These are phyloP conservation scores for Lasiosphaeria miniovina DNA, from an alignment of 495 filamentous ascomycete genomes.

Conservation along the genomic window DNA sequence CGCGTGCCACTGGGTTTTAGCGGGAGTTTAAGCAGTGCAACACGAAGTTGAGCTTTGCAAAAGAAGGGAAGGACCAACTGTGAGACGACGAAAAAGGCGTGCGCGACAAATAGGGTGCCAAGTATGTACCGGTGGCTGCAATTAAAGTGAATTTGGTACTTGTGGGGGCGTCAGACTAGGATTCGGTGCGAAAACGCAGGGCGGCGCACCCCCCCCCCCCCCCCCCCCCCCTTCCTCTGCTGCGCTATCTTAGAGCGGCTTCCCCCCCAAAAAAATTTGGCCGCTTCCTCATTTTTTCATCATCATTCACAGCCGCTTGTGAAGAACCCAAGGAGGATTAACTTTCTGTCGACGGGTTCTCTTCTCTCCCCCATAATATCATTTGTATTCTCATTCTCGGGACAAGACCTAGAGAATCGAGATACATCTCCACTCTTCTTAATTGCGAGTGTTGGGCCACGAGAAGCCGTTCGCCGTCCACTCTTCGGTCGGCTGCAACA, in stretches of 20 bases:
- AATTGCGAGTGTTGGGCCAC: constrained; percentile 20
- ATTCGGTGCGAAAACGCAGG: constrained; percentile 3
- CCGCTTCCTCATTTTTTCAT: constrained; percentile 35
- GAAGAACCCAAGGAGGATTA: constrained; percentile 36
- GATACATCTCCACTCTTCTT: constrained; percentile 41
- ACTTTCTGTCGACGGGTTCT: constrained; percentile 23
- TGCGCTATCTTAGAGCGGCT: constrained; percentile 13
- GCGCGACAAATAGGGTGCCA: background rate
- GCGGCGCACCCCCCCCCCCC: constrained; percentile 8
- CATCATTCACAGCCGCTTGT: constrained; percentile 36
- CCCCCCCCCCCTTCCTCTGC: constrained; percentile 14
- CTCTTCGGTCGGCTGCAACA: constrained; percentile 22
- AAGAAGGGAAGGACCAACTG: background rate
- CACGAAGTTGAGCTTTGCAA: background rate
- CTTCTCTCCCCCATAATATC: constrained; percentile 27
- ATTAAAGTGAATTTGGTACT: constrained; percentile 9
- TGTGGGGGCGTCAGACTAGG: constrained; percentile 4
- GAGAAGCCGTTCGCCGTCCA: constrained; percentile 10
- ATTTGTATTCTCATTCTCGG: constrained; percentile 30
- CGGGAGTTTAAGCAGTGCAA: constrained; percentile 2
- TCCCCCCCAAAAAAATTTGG: constrained; percentile 33
- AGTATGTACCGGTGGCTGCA: background rate
- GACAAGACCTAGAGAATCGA: constrained; percentile 30
- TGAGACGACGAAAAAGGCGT: constrained; percentile 4
- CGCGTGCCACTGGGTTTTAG: background rate